Base-by-base conservation (phyloP, 2,329 filamentous ascomycete genomes). In the Arthrobotrys entomopaga region DNA sequence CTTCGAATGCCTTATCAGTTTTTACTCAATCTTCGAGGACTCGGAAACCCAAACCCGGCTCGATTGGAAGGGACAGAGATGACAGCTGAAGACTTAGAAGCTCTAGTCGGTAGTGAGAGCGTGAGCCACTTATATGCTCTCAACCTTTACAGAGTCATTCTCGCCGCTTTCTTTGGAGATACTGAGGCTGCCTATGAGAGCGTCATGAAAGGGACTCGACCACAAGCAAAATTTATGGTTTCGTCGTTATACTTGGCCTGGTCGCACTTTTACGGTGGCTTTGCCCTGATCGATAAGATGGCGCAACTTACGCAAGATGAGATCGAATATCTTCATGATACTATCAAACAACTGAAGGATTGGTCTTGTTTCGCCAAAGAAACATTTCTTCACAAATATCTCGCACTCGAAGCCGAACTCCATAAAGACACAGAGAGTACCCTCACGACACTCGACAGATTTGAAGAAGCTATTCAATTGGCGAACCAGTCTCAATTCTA, bases 81-180 rank as follows among this genome's bases (percentile, higher is more conserved):
- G 34, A 76, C 77, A 50, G 42, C 63, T 11, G 76, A 72, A 50
- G 77, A 77, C 49, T 63, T 78, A 13, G 65, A 76, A 19, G 38
- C 67, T 13, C 53, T 79, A 10, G 70, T 76, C 65, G 57, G 29
- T 20, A 76, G 76, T 24, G 78, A 79, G 54, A 78, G 78, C 49
- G 77, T 79, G 43, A 79, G 77, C 29, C 78, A 79, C 54, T 75
- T 78, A 46, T 79, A 79, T 46, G 43, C 76, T 53, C 78, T 79
- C 38, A 77, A 78, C 38, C 78, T 79, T 71, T 78, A 78, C 54
- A 76, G 70, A 15, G 53, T 78, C 19, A 72, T 79, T 34, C 76
- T 79, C 13, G 77, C 77, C 5, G 72, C 76, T 5, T 66, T 79
- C 8, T 79, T 79, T 57, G 77, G 76, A 20, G 66, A 78, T 22